Conservation (phyloP, 1,284 basidiomycete species). For the Boletus sp. region DNA sequence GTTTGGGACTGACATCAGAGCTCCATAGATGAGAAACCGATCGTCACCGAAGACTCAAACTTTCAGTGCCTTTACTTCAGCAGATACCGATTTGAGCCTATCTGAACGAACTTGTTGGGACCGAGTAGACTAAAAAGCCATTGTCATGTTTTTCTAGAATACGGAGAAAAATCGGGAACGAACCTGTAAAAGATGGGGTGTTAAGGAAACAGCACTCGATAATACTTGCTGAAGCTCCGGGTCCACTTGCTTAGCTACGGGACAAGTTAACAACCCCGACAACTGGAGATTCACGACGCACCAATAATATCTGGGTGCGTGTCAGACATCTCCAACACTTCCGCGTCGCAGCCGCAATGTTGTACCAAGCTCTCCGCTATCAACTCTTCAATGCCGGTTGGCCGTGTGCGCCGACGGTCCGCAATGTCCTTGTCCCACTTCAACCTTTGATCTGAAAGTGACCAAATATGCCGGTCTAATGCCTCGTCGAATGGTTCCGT, state of each 20-base stretch:
- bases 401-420: slow-evolving; percentile 59
- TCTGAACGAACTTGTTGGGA: slow-evolving; percentile 50
- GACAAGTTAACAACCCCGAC: slow-evolving; percentile 13
- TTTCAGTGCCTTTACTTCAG: slow-evolving; percentile 53
- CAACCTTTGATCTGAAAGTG: slow-evolving; percentile 65
- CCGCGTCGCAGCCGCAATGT: slow-evolving; percentile 20
- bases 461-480: slow-evolving; percentile 74
- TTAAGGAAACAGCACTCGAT: slow-evolving; percentile 37
- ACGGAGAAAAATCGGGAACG: slow-evolving; percentile 9
- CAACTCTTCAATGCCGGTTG: slow-evolving; percentile 53
- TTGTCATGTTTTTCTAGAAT: neutral
- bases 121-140: slow-evolving; percentile 44
- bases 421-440: slow-evolving; percentile 71
- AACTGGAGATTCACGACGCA: slow-evolving; percentile 10
- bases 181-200: slow-evolving; percentile 58
- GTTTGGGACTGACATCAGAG: too few relatives aligned
- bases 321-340: slow-evolving; percentile 5
- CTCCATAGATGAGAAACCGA: neutral
- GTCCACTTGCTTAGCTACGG: slow-evolving; percentile 22
- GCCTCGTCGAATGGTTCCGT: slow-evolving; percentile 82
- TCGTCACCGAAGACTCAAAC: slow-evolving; percentile 29
- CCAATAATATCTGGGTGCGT: slow-evolving; percentile 8
- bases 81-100: slow-evolving; percentile 44
- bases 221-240: slow-evolving; percentile 21
- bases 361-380: slow-evolving; percentile 37